phyloP scores from a whole-genome alignment of 2,329 filamentous ascomycete species.

The Tolypocladium inflatum region DNA sequence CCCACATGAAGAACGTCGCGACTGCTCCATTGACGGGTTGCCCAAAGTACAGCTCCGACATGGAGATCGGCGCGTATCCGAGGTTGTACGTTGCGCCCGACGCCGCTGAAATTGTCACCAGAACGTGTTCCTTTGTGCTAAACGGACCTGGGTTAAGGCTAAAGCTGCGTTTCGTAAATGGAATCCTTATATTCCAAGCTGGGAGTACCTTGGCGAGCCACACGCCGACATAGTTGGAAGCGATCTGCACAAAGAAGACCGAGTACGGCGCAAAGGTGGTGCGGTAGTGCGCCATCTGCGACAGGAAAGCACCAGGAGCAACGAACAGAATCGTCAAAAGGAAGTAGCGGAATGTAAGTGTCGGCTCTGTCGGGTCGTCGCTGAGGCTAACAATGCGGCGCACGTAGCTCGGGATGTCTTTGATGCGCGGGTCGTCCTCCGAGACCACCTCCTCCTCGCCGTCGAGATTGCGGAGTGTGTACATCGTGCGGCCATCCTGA shows the following conservation, averaged over 20 bases:
- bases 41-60: constrained; percentile 49
- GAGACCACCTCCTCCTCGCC: constrained; percentile 19
- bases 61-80: constrained; percentile 39
- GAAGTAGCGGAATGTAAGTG: constrained; percentile 52
- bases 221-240: constrained; percentile 43
- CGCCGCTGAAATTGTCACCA: constrained; percentile 44
- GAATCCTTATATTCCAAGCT: constrained; percentile 33
- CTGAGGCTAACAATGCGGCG: constrained; percentile 46
- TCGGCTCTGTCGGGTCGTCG: constrained; percentile 45
- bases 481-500: constrained; percentile 3
- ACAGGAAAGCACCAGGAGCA: constrained; percentile 46
- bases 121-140: constrained; percentile 48
- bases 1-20: constrained; percentile 50
- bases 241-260: constrained; percentile 53
- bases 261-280: constrained; percentile 50
- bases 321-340: constrained; percentile 45
- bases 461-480: constrained; percentile 9
- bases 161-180: constrained; percentile 37
- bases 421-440: constrained; percentile 40
- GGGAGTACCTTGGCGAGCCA: constrained; percentile 43
- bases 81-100: constrained; percentile 43
- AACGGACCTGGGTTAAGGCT: constrained; percentile 47
- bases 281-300: constrained; percentile 44
- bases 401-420: constrained; percentile 39
- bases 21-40: constrained; percentile 41